Conservation (phyloP, 1,284 basidiomycete genomes). For the Phlebopus sp. region DNA sequence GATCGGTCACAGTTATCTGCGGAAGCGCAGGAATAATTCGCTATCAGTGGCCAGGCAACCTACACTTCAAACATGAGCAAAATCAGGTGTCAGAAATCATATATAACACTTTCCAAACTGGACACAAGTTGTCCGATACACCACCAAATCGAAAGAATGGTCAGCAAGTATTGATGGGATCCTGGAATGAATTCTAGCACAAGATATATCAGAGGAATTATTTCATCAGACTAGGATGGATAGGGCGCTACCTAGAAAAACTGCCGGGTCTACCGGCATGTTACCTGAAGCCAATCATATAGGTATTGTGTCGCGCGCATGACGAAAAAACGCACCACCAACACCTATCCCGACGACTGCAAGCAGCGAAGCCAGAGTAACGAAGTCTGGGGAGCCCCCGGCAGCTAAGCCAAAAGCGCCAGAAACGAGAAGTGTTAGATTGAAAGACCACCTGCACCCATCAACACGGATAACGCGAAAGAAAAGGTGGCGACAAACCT, state of each 20-base stretch:
- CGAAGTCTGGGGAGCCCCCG: conserved; percentile 42
- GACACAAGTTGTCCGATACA: conserved; percentile 62
- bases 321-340: conserved; percentile 34
- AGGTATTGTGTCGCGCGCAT: not conserved
- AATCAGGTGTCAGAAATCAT: conserved; percentile 1
- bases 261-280: conserved; percentile 61
- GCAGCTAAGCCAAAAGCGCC: conserved; percentile 53
- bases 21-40: conserved; percentile 44
- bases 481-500: conserved; percentile 32
- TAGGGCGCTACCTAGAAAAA: conserved; percentile 50
- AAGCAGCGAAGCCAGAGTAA: conserved; percentile 43
- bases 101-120: conserved; percentile 48
- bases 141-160: conserved; percentile 72
- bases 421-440: conserved; percentile 59
- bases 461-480: not conserved
- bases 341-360: conserved; percentile 47
- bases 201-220: not conserved
- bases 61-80: conserved; percentile 3
- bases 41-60: conserved; percentile 51
- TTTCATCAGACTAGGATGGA: not conserved
- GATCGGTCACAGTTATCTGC: conserved; percentile 36
- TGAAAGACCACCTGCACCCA: conserved; percentile 50
- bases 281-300: conserved; percentile 37
- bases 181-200: conserved; percentile 59
- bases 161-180: conserved; percentile 66